These are phyloP conservation scores for Fusarium hainanense DNA, from an alignment of 2,329 filamentous ascomycete species.

Conservation along the genomic window DNA sequence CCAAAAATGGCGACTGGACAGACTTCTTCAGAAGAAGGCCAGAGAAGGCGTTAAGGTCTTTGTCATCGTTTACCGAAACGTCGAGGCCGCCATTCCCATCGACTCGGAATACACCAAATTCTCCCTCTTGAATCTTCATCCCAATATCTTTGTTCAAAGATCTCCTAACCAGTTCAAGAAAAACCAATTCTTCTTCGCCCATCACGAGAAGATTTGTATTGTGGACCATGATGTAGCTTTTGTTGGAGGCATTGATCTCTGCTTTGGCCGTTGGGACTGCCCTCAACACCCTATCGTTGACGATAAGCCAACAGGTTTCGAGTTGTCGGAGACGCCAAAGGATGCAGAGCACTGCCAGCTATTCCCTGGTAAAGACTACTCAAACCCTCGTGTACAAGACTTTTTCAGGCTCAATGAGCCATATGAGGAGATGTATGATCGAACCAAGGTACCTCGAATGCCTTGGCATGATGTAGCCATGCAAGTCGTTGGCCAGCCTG, in stretches of 20 bases:
- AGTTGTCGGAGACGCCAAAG: constrained; percentile 77
- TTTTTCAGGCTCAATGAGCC: constrained; percentile 94
- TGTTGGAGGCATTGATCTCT: constrained; percentile 93
- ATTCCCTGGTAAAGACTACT: constrained; percentile 98
- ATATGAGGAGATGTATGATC: constrained; percentile 99
- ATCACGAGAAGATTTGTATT: constrained; percentile 98
- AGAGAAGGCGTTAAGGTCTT: constrained; percentile 97
- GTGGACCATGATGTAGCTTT: constrained; percentile 97
- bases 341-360: constrained; percentile 95
- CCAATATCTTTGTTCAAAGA: constrained; percentile 94
- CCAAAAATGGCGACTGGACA: constrained; percentile 96
- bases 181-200: constrained; percentile 99
- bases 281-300: constrained; percentile 91
- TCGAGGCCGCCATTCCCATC: constrained; percentile 96
- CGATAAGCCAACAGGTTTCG: constrained; percentile 95
- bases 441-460: constrained; percentile 89
- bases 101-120: constrained; percentile 99
- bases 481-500: constrained; percentile 97
- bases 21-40: constrained; percentile 92
- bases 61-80: constrained; percentile 97
- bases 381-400: constrained; percentile 93
- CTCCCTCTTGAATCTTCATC: constrained; percentile 92
- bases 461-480: constrained; percentile 99
- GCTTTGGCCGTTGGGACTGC: constrained; percentile 97
- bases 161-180: constrained; percentile 98